A percentile compares a stretch with the other conserved stretches of the same genome.
phyloP scores from a whole-genome alignment of 2,329 filamentous ascomycete genomes.

The Bipolaris zeicola region DNA sequence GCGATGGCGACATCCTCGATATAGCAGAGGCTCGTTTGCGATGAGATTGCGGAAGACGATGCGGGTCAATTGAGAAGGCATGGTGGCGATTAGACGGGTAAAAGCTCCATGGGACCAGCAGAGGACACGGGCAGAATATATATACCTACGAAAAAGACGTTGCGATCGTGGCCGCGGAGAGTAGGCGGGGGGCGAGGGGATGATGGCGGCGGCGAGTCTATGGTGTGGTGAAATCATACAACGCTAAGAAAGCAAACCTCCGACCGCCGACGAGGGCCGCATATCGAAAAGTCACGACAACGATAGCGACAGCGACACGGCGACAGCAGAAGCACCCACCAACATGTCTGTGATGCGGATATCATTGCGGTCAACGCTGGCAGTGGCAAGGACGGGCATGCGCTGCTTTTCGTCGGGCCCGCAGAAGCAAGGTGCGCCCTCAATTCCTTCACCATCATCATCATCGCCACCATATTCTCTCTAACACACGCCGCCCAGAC shows the following conservation, averaged over 20 bases:
- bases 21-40: conserved; percentile 56
- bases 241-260: conserved; percentile 22
- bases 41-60: conserved; percentile 64
- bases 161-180: conserved; percentile 20
- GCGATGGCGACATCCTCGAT: conserved; percentile 53
- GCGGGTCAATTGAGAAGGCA: conserved; percentile 66
- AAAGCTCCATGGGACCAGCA: conserved; percentile 20
- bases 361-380: conserved; percentile 18
- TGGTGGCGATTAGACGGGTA: conserved; percentile 36
- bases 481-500: conserved; percentile 20
- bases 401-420: conserved; percentile 36
- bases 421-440: conserved; percentile 24
- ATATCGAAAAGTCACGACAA: conserved; percentile 18
- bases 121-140: conserved; percentile 9
- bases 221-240: conserved; percentile 26
- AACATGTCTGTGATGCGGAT: conserved; percentile 32
- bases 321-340: conserved; percentile 9
- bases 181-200: conserved; percentile 8
- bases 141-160: conserved; percentile 21
- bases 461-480: background rate
- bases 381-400: conserved; percentile 16
- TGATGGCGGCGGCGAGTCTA: conserved; percentile 1
- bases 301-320: conserved; percentile 10
- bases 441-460: conserved; percentile 1
- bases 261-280: conserved; percentile 21